phyloP scores from a whole-genome alignment of 2,329 filamentous ascomycete genomes.

The Sordariomycetes sp. region DNA sequence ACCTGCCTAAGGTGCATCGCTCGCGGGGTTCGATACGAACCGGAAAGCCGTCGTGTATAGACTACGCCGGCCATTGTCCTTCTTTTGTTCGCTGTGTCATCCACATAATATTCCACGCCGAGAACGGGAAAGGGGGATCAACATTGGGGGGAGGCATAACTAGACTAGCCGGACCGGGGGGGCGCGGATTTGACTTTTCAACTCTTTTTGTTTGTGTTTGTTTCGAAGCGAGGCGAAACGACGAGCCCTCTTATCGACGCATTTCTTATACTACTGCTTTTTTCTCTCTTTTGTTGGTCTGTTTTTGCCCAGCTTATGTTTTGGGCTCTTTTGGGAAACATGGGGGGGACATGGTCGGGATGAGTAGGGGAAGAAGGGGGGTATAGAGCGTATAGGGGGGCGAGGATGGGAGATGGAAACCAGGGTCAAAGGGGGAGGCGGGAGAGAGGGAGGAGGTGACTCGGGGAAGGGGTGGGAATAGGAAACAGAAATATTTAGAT shows the following conservation, averaged over 20 bases:
- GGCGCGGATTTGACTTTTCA: background rate
- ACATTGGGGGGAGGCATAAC: background rate
- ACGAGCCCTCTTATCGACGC: background rate
- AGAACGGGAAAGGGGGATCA: background rate
- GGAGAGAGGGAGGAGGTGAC: too few species aligned
- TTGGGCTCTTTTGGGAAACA: background rate
- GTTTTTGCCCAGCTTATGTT: background rate
- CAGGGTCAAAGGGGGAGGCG: too few species aligned
- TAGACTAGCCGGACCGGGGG: background rate
- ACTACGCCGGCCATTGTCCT: too few species aligned
- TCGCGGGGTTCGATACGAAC: too few species aligned
- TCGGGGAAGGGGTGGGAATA: too few species aligned
- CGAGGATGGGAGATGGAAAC: too few species aligned
- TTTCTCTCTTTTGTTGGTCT: background rate
- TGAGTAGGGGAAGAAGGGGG: background rate
- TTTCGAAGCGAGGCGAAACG: background rate
- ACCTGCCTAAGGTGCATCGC: too few species aligned
- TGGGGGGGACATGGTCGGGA: background rate
- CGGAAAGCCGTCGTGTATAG: too few species aligned
- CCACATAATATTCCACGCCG: background rate
- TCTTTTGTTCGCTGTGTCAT: too few species aligned
- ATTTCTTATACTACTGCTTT: background rate
- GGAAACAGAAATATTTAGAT: background rate
- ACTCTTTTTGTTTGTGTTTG: background rate
- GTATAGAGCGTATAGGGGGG: too few species aligned